A percentile compares a stretch with the other conserved stretches of the same genome.
Conservation (phyloP, 768 basidiomycete genomes). For the Lactifluus hygrophoroides region DNA sequence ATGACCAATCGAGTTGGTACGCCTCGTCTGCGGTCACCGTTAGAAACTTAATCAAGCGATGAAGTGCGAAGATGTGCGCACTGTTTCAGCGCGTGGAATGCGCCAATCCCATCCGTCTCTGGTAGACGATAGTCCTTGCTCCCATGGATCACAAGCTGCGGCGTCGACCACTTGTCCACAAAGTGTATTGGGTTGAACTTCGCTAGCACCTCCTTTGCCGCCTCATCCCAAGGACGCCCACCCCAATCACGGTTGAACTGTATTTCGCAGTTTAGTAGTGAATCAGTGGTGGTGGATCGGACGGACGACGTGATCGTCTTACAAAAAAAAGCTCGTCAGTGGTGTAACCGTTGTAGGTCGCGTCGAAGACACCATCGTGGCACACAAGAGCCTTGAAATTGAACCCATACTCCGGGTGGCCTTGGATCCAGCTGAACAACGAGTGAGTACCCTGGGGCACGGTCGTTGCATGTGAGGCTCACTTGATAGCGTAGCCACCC, state of each 20-base stretch:
- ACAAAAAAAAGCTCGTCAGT: slow-evolving; percentile 93
- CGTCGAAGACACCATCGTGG: slow-evolving; percentile 16
- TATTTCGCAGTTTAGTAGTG: no score
- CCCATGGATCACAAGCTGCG: slow-evolving; percentile 76
- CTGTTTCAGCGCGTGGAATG: slow-evolving; percentile 83
- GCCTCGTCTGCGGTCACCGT: slow-evolving; percentile 39
- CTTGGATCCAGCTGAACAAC: no score
- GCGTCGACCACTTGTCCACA: slow-evolving; percentile 79
- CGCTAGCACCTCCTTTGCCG: slow-evolving; percentile 43
- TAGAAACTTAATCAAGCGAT: background rate
- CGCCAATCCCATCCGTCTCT: slow-evolving; percentile 75
- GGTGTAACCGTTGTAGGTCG: slow-evolving; percentile 70
- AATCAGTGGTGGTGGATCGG: background rate
- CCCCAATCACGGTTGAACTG: slow-evolving; percentile 87
- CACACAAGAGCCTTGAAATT: background rate
- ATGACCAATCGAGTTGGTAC: slow-evolving; percentile 71
- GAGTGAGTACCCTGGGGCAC: no score
- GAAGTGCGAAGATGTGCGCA: slow-evolving; percentile 32
- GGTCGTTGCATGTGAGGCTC: no score
- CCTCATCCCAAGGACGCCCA: slow-evolving; percentile 67
- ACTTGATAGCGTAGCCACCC: no score
- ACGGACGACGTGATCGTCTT: slow-evolving; percentile 25
- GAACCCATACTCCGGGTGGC: no score
- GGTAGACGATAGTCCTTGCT: slow-evolving; percentile 85
- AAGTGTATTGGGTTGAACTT: slow-evolving; percentile 78